Evolutionary conservation across 139 green algal genomes (phyloP).

Genomic region (Coccomyxa sp.): DNA sequence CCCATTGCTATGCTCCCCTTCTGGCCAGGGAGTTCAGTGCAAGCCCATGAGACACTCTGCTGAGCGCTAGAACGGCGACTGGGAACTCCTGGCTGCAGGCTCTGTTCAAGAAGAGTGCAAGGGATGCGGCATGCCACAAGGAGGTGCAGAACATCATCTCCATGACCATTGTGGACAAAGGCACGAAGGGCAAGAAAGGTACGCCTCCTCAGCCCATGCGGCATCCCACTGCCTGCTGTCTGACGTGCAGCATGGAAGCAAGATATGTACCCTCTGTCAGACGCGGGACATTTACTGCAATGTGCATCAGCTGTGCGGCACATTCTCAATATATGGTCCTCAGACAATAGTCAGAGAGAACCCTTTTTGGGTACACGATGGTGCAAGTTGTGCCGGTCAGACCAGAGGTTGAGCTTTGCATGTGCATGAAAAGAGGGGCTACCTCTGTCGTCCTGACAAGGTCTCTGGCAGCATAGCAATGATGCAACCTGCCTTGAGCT

Average conservation of each 20-base stretch:
- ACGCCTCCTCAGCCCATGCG: not conserved
- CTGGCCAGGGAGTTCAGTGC: not conserved
- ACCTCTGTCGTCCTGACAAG: not conserved
- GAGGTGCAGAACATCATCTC: conserved; percentile 14
- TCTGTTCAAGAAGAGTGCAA: not conserved
- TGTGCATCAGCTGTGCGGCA: not conserved
- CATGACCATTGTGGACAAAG: conserved; percentile 25
- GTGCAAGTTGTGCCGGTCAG: not conserved
- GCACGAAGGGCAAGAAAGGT: conserved; percentile 18
- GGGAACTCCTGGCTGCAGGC: not conserved
- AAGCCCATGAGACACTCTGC: not conserved
- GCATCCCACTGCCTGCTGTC: not conserved
- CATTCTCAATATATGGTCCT: not conserved
- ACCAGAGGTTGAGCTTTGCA: not conserved
- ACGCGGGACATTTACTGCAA: not conserved
- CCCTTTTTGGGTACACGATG: not conserved
- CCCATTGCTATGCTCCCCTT: no score
- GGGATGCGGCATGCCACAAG: not conserved
- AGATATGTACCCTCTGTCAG: not conserved
- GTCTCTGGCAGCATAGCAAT: not conserved
- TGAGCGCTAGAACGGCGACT: not conserved
- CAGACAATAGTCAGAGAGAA: not conserved
- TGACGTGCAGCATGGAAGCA: no score
- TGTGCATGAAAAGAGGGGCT: not conserved
- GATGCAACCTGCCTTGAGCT: no score